Evolutionary conservation across 805 yeast species (phyloP).

Genomic region (Danielia reshetovae): DNA sequence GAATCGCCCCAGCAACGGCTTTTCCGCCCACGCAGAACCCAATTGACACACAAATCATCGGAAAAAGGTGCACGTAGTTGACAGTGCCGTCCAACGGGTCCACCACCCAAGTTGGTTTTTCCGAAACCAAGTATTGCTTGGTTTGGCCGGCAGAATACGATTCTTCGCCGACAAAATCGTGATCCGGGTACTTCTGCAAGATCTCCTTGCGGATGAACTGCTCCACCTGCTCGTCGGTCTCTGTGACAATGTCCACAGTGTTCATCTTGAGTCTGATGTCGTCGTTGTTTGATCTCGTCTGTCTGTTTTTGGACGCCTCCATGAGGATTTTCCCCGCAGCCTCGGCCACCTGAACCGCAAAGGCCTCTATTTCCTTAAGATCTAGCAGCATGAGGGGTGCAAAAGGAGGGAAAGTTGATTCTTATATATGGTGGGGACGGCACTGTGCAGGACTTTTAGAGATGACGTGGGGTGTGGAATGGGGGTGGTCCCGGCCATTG

Average conservation of each 20-base stretch:
- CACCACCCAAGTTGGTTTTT: constrained; percentile 14
- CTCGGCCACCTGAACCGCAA: constrained; percentile 12
- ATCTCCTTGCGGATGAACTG: constrained; percentile 9
- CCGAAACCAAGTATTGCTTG: constrained; percentile 9
- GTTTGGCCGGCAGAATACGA: constrained; percentile 12
- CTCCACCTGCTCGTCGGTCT: constrained; percentile 12
- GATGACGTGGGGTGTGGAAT: too few species aligned
- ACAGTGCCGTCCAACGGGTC: constrained; percentile 17
- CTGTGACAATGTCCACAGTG: constrained; percentile 15
- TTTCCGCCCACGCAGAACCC: constrained; percentile 13
- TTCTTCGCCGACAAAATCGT: constrained; percentile 14
- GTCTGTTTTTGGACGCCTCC: constrained; percentile 5
- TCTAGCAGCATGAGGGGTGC: constrained; percentile 1
- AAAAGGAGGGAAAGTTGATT: neutral
- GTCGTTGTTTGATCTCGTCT: neutral
- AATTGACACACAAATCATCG: constrained; percentile 14
- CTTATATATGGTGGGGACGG: neutral
- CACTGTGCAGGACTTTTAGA: neutral
- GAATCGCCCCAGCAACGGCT: constrained; percentile 13
- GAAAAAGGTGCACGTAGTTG: constrained; percentile 16
- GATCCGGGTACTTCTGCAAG: constrained; percentile 6
- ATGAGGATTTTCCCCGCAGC: constrained; percentile 11
- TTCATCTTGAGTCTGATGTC: constrained; percentile 10
- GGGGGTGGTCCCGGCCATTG: too few species aligned
- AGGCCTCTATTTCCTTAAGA: constrained; percentile 9